phyloP scores from a whole-genome alignment of 73 alveolate genomes.

The Paramecium sonneborni region DNA sequence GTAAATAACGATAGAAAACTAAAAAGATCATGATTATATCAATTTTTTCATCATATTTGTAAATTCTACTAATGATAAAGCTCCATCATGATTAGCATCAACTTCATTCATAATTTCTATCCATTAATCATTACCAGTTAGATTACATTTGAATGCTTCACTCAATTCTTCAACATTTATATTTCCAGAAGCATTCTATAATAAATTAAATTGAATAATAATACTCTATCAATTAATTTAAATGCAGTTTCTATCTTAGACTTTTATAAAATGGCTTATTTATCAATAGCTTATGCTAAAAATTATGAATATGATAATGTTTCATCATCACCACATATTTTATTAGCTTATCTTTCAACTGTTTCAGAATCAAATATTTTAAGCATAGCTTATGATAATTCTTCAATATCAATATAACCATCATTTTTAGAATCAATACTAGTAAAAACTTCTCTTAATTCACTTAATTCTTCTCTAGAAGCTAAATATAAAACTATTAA shows the following conservation, averaged over 20 bases:
- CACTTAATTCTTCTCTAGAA: constrained; percentile 54
- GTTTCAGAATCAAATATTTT: constrained; percentile 27
- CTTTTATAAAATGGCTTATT: not conserved
- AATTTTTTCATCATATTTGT: constrained; percentile 37
- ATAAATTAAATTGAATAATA: not conserved
- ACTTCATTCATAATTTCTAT: constrained; percentile 39
- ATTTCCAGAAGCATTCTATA: constrained; percentile 21
- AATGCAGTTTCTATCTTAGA: constrained; percentile 44
- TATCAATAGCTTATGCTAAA: constrained; percentile 16
- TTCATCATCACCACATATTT: not conserved
- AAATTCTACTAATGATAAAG: constrained; percentile 33
- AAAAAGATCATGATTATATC: constrained; percentile 6
- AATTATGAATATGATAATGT: constrained; percentile 9
- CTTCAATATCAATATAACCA: constrained; percentile 44
- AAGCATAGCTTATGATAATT: not conserved
- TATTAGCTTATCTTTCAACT: not conserved
- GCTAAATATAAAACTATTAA: constrained; percentile 28
- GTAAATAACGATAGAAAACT: not conserved
- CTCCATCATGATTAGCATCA: constrained; percentile 24
- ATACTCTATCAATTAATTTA: constrained; percentile 48
- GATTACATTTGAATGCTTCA: constrained; percentile 15
- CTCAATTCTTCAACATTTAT: constrained; percentile 31
- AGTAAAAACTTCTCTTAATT: constrained; percentile 19
- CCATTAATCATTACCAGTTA: constrained; percentile 22
- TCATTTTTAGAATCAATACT: constrained; percentile 3